Base-by-base conservation (phyloP, 139 green algal species). In the Dunaliella primolecta region DNA sequence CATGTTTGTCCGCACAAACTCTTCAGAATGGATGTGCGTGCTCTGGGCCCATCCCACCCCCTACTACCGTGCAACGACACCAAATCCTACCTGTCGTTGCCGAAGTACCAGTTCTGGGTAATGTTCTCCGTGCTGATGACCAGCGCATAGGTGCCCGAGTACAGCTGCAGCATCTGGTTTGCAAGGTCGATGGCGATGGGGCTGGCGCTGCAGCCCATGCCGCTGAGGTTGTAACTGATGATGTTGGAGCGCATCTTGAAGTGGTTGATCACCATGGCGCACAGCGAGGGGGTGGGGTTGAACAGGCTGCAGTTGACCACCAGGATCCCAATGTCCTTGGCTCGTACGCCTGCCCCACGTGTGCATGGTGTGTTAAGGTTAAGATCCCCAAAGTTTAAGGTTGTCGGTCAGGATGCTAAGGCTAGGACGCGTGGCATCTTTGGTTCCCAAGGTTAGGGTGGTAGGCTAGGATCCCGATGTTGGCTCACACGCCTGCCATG, bases 101-200 rank as follows among this genome's bases (percentile, higher is more conserved):
- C 96, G 78, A 93, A 93, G 90, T 99, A 94, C 93, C 94, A 98
- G 90, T 98, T 98, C 92, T 99, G 96, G 0, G 97, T 99, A 90
- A 99, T 98, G 92, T 99, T 99, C 92, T 99, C 97, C 0, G 97
- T 99, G 74, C 86, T 94, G 1, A 99, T 91, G 2, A 99, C 97
- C 35, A 99, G 88, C 7, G 93, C 93, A 55, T 92, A 93, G 23
- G 89, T 90, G 84, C 90, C 91, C 46, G 94, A 92, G 86, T 94
- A 90, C 75, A 96, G 90, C 93, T 96, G 93, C 84, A 99, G 93
- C 87, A 98, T 93, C 92, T 99, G 93, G 72, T 90, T 83, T 0
- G 97, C 96, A 55, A 99, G 90, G 78, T 96, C 92, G 83, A 99
- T 91, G 27, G 95, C 80, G 36, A 93, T 89, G 76, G 88, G 87